These are phyloP conservation scores for Botrytis elliptica DNA, from an alignment of 2,329 filamentous ascomycete genomes.

Conservation along the genomic window DNA sequence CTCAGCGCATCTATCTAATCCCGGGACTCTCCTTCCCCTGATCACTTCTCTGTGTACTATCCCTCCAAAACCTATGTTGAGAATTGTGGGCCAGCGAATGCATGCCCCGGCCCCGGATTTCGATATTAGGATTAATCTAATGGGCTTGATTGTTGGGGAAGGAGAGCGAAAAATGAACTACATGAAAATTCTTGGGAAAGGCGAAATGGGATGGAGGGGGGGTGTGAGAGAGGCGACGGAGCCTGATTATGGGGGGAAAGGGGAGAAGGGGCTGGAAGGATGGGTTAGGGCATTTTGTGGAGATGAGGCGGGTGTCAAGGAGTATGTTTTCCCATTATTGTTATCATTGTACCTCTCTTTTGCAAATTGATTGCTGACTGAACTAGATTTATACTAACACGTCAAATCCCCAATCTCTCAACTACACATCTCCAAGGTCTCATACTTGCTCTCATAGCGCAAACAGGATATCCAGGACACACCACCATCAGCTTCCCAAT, in stretches of 20 bases:
- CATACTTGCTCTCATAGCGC: conserved; percentile 51
- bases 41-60: conserved; percentile 51
- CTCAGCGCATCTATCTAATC: conserved; percentile 49
- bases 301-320: conserved; percentile 31
- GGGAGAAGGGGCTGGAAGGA: conserved; percentile 16
- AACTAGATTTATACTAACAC: conserved; percentile 49
- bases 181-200: conserved; percentile 49
- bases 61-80: conserved; percentile 55
- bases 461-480: conserved; percentile 50
- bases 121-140: conserved; percentile 53
- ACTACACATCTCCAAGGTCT: conserved; percentile 55
- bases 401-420: conserved; percentile 55
- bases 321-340: conserved; percentile 25
- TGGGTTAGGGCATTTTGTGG: conserved; percentile 34
- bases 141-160: conserved; percentile 52
- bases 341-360: not conserved
- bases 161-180: conserved; percentile 49
- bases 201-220: conserved; percentile 51
- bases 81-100: conserved; percentile 45
- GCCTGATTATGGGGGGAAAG: conserved; percentile 25
- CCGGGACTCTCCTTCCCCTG: conserved; percentile 47
- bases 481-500: conserved; percentile 51
- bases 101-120: conserved; percentile 48
- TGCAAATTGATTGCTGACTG: not conserved
- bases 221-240: conserved; percentile 26